Base-by-base conservation (phyloP, 257 asterid genomes). In the Striga asiatica region DNA sequence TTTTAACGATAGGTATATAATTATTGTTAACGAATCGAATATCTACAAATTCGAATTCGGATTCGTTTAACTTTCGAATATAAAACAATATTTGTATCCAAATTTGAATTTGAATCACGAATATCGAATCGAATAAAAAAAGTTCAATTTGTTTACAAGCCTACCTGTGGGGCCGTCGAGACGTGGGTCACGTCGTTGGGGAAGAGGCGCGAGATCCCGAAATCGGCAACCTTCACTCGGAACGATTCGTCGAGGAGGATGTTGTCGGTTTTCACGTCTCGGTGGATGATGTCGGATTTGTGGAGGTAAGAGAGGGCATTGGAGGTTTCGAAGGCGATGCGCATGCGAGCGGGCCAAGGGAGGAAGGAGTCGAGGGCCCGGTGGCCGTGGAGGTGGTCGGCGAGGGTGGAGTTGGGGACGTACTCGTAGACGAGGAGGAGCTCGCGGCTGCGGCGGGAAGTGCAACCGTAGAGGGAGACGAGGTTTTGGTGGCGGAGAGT, bases 121-220 rank as follows among this genome's bases (percentile, higher is more conserved):
- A n/a, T n/a, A n/a, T n/a, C n/a, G n/a, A n/a, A n/a, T n/a, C n/a
- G n/a, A n/a, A n/a, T n/a, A n/a, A n/a, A n/a, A n/a, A n/a, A n/a
- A n/a, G n/a, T n/a, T n/a, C n/a, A n/a, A n/a, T n/a, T n/a, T n/a
- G n/a, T n/a, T n/a, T n/a, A n/a, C n/a, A n/a, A n/a, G n/a, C n/a
- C n/a, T n/a, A n/a, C n/a, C n/a, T 86, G 96, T 7, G 94, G 96
- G 24, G 88, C 89, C 1, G 96, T 87, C 45, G 92, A 87, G 55
- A 87, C 69, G 45, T 87, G 96, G 8, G 82, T 87, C 56, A 64
- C 86, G 32, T 87, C 74, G 1, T 0, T 50, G 0, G 94, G 96
- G 70, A 81, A 79, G 8, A 87, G 72, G 34, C 92, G 53, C 0
- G 96, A 86, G 1, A 87, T 76, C 50, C 96, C 96, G 6, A 87